Conservation (phyloP, 768 basidiomycete genomes). For the Mycena chlorophos region DNA sequence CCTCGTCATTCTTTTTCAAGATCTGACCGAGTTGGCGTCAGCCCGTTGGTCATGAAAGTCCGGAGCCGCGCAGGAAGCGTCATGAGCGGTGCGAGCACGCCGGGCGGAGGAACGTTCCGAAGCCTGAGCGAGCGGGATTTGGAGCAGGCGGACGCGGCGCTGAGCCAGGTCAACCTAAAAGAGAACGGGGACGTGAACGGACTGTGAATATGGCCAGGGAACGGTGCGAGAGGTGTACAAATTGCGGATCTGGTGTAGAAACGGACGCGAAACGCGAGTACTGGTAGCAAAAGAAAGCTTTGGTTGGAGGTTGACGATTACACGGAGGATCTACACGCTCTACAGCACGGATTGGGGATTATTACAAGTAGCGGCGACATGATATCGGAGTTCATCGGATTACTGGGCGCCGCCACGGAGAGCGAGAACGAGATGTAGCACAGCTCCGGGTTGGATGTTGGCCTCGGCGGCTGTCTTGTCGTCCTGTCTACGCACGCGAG, state of each 20-base stretch:
- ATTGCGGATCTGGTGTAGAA: not conserved
- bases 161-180: slow-evolving; percentile 55
- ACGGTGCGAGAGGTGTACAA: not conserved
- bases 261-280: not conserved
- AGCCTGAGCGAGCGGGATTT: slow-evolving; percentile 88
- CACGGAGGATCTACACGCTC: not conserved
- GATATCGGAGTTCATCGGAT: slow-evolving; percentile 2
- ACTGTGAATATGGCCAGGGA: too few species aligned
- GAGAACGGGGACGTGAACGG: slow-evolving; percentile 14
- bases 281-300: too few species aligned
- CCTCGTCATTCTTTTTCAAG: slow-evolving; percentile 15
- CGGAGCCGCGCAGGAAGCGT: slow-evolving; percentile 81
- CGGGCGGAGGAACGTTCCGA: slow-evolving; percentile 77
- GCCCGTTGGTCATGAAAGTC: slow-evolving; percentile 89
- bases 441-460: slow-evolving; percentile 81
- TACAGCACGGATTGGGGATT: not conserved
- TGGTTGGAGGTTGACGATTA: not conserved
- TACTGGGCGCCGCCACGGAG: slow-evolving; percentile 73
- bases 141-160: slow-evolving; percentile 82
- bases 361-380: not conserved
- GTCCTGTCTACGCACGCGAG: slow-evolving; percentile 63
- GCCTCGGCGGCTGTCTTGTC: slow-evolving; percentile 87
- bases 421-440: slow-evolving; percentile 92
- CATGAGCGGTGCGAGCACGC: slow-evolving; percentile 71
- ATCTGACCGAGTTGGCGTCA: slow-evolving; percentile 31